Base-by-base conservation (phyloP, 2,329 filamentous ascomycete genomes). In the Sclerotinia minor region DNA sequence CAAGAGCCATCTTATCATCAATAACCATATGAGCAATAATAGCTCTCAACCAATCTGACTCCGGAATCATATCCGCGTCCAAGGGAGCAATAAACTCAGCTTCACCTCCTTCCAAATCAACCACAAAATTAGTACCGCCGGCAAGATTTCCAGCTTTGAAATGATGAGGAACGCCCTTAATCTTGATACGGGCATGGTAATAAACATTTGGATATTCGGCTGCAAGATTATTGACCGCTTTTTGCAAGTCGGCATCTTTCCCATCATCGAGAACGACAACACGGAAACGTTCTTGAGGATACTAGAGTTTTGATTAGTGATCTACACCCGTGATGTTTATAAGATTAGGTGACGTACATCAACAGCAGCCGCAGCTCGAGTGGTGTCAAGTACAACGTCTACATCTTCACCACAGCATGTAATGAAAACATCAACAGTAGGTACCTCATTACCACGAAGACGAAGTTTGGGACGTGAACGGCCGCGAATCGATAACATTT, bases 1-100 rank as follows among this genome's bases (percentile, higher is more conserved):
- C 84, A 60, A 87, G 79, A 60, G 83, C 84, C 79, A 87, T 80
- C 75, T 83, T 85, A 53, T 81, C 79, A 73, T 88, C 84, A 15
- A 64, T 50, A n/a, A 88, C 72, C 66, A 88, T 76, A 73, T 89
- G 87, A 66, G 87, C 84, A n/a, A 88, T 76, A 21, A 86, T 75
- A 38, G 84, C 83, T 50, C 86, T 83, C 21, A 89, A 80, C 85
- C 86, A 89, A 58, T 84, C 78, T 64, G 79, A 80, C 75, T 88
- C 85, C 8, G 86, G 84, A 76, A 89, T 89, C 87, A 90, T 89
- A 74, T 90, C 87, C 26, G 87, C 87, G 74, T 90, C 87, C 45
- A 90, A 78, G 50, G 84, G 84, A n/a, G 86, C 87, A 74, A 89
- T 84, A 75, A 81, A 88, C 72, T 84, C 80, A 52, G 81, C 80